A percentile compares a stretch with the other conserved stretches of the same genome.
These are phyloP conservation scores for Trichoderma semiorbis DNA, from an alignment of 2,329 filamentous ascomycete genomes.

Conservation along the genomic window DNA sequence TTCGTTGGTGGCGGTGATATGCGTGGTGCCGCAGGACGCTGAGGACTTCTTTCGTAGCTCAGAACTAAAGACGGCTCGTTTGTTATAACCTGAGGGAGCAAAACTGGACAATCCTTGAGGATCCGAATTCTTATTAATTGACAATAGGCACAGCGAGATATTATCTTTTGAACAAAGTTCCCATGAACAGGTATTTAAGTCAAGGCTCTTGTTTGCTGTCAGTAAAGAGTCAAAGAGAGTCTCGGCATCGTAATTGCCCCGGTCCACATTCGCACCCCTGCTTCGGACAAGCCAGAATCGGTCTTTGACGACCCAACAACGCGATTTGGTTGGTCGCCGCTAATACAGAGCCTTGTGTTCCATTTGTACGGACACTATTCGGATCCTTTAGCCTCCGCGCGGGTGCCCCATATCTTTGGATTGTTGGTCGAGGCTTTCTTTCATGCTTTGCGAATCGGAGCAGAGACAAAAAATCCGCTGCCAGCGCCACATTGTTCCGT, in stretches of 20 bases:
- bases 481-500: neutral
- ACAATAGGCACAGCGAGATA: neutral
- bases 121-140: neutral
- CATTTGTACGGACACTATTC: neutral
- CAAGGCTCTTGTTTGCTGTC: neutral
- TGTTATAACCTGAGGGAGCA: neutral
- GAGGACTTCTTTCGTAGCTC: neutral
- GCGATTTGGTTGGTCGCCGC: neutral
- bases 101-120: neutral
- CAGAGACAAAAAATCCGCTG: neutral
- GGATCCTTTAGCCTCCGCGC: neutral
- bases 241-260: slow-evolving; percentile 10
- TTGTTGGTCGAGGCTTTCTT: neutral
- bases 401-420: neutral
- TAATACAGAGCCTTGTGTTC: neutral
- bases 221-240: neutral
- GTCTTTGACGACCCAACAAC: neutral
- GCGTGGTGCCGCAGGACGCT: neutral
- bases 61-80: neutral
- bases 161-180: neutral
- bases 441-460: neutral
- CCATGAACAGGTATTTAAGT: neutral
- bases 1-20: neutral
- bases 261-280: neutral
- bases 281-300: neutral